Conservation (phyloP, 1,139 yeast species). For the Diutina mesorugosa region DNA sequence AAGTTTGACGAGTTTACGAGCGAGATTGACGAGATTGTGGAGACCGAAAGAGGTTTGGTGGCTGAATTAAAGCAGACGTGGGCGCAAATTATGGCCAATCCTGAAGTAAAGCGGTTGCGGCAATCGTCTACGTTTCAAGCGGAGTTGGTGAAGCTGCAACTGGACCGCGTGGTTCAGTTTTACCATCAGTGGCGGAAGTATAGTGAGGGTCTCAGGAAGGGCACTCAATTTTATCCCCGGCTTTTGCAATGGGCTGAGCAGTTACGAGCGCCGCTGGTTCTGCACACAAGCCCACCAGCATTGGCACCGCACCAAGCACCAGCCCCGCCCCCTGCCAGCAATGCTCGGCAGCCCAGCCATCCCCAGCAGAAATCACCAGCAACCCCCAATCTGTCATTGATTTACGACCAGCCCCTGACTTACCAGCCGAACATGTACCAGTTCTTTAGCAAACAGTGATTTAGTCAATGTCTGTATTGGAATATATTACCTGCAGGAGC, state of each 20-base stretch:
- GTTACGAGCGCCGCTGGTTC: constrained; percentile 8
- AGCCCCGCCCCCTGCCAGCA: neutral
- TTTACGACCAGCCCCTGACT: constrained; percentile 35
- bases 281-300: neutral
- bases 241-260: constrained; percentile 32
- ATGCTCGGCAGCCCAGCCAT: neutral
- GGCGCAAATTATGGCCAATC: constrained; percentile 38
- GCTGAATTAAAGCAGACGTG: constrained; percentile 45
- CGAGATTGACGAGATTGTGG: constrained; percentile 56
- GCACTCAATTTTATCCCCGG: constrained; percentile 48
- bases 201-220: constrained; percentile 45
- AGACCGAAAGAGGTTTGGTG: constrained; percentile 47
- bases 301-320: neutral
- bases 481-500: neutral
- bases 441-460: constrained; percentile 14
- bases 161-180: constrained; percentile 29
- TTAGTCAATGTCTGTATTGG: neutral
- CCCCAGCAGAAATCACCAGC: neutral
- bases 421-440: constrained; percentile 37
- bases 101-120: constrained; percentile 25
- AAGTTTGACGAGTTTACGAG: constrained; percentile 64
- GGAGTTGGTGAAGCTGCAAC: constrained; percentile 14
- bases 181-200: constrained; percentile 51
- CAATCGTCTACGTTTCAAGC: constrained; percentile 19
- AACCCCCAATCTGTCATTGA: constrained; percentile 9